Conservation (phyloP, 2,329 filamentous ascomycete species). For the Cladosporium sphaerospermum region DNA sequence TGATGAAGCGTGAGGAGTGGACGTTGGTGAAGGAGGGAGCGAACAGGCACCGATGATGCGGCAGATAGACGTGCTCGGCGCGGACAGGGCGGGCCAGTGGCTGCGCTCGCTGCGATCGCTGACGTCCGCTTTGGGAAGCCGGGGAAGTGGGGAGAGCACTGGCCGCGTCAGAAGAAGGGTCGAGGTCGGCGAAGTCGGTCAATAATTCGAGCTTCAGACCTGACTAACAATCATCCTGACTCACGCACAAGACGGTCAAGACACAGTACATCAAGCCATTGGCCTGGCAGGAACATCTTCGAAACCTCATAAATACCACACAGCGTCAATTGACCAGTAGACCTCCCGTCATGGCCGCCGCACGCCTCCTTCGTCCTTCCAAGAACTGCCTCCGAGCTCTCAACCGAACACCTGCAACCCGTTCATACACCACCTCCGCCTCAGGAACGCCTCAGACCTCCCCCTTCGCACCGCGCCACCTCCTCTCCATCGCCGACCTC, state of each 20-base stretch:
- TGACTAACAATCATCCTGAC: not conserved
- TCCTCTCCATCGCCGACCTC: conserved; percentile 87
- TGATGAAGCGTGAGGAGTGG: not conserved
- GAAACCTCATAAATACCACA: not conserved
- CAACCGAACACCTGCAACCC: conserved; percentile 17
- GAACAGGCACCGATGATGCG: not conserved
- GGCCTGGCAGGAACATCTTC: not conserved
- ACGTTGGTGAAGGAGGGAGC: too few species aligned
- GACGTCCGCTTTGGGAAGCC: too few species aligned
- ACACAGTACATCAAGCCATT: not conserved
- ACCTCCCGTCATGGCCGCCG: conserved; percentile 15
- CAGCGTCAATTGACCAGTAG: not conserved
- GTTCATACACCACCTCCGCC: conserved; percentile 22
- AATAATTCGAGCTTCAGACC: not conserved
- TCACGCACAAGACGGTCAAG: not conserved
- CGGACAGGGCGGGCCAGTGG: too few species aligned
- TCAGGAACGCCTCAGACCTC: conserved; percentile 39
- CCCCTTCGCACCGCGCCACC: conserved; percentile 66
- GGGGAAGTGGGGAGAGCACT: too few species aligned
- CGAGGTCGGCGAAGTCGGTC: too few species aligned
- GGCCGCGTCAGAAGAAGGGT: too few species aligned
- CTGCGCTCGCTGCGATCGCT: too few species aligned
- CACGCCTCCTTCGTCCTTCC: conserved; percentile 20
- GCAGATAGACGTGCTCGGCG: too few species aligned
- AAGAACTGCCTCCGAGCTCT: conserved; percentile 17